Evolutionary conservation across 306 rosid species (phyloP).

Genomic region (Quercus rubra): DNA sequence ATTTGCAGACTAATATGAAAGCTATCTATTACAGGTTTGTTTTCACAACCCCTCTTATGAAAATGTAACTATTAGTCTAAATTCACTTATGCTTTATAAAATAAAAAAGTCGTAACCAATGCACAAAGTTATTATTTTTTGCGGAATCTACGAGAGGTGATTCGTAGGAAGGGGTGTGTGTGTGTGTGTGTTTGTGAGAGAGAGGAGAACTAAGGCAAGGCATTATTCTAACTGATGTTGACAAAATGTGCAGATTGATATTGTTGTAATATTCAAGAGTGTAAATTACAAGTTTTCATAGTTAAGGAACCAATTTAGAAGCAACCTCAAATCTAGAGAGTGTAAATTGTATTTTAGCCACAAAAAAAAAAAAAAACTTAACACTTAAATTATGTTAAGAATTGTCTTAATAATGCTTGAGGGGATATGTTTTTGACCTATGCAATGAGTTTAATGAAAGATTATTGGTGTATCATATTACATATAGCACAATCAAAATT

Average conservation of each 20-base stretch:
- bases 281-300: no score
- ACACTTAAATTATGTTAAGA: not conserved
- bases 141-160: not conserved
- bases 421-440: not conserved
- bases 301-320: no score
- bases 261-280: no score
- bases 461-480: not conserved
- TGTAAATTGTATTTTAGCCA: no score
- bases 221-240: not conserved
- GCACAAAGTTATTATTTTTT: no score
- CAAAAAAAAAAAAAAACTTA: no score
- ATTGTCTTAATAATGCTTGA: not conserved
- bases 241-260: no score
- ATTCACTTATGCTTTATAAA: not conserved
- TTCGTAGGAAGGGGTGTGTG: not conserved
- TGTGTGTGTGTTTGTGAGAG: not conserved
- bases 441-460: not conserved
- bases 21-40: conserved; percentile 82
- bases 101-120: no score
- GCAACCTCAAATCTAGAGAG: no score
- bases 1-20: conserved; percentile 88
- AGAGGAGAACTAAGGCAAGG: no score
- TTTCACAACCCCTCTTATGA: conserved; percentile 4
- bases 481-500: no score
- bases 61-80: not conserved